Conservation (phyloP, 768 basidiomycete genomes). For the Kwoniella mangroviensis region DNA sequence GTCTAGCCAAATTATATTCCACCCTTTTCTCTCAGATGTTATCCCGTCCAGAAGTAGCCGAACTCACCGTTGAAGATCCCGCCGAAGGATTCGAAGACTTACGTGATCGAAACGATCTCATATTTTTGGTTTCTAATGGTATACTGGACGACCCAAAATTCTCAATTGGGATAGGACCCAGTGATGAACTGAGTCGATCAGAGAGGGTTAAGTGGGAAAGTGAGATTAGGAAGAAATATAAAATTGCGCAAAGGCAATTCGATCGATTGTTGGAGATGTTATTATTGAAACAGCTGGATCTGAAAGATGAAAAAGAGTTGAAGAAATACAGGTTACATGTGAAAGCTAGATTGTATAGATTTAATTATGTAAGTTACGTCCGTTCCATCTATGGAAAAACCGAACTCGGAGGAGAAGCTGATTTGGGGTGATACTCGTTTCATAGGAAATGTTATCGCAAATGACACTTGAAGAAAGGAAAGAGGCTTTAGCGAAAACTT, state of each 20-base stretch:
- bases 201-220: slow-evolving; percentile 67
- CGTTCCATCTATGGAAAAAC: neutral
- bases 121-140: slow-evolving; percentile 76
- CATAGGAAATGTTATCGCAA: slow-evolving; percentile 82
- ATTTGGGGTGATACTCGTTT: slow-evolving; percentile 1
- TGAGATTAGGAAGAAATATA: slow-evolving; percentile 77
- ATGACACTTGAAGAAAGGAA: slow-evolving; percentile 83
- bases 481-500: slow-evolving; percentile 91
- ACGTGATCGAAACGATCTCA: slow-evolving; percentile 86
- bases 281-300: slow-evolving; percentile 72
- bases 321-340: slow-evolving; percentile 78
- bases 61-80: slow-evolving; percentile 95
- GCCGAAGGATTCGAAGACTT: slow-evolving; percentile 97
- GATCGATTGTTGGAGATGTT: slow-evolving; percentile 90
- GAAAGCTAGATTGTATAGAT: slow-evolving; percentile 91
- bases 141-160: slow-evolving; percentile 70
- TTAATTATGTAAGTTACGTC: slow-evolving; percentile 79
- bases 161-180: slow-evolving; percentile 72
- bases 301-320: slow-evolving; percentile 63
- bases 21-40: slow-evolving; percentile 80
- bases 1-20: slow-evolving; percentile 79
- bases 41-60: slow-evolving; percentile 72
- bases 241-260: slow-evolving; percentile 96
- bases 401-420: neutral
- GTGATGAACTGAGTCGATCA: slow-evolving; percentile 62